Percentiles rank a stretch among this genome's conserved stretches.
These are phyloP conservation scores for Parafenestella ontariensis DNA, from an alignment of 2,329 filamentous ascomycete genomes.

Conservation along the genomic window DNA sequence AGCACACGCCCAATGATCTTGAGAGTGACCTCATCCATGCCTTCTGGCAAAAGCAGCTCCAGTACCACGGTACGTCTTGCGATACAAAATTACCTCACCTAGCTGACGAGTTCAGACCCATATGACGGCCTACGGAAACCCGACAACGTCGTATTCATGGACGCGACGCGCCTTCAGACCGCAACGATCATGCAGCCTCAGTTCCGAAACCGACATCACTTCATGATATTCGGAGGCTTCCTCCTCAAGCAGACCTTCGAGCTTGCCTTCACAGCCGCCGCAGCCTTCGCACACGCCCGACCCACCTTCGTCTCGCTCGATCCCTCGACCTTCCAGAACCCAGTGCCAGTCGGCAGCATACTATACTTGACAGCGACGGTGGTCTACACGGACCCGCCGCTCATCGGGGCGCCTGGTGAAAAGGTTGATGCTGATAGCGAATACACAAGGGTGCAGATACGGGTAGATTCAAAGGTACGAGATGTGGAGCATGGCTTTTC, in stretches of 20 bases:
- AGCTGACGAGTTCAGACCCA: conserved; percentile 53
- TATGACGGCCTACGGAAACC: conserved; percentile 63
- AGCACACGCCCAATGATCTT: conserved; percentile 72
- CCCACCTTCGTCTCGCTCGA: conserved; percentile 77
- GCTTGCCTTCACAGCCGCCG: conserved; percentile 76
- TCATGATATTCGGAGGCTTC: conserved; percentile 81
- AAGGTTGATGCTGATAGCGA: conserved; percentile 41
- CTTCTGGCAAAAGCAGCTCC: conserved; percentile 73
- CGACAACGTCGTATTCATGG: conserved; percentile 67
- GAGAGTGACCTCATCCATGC: conserved; percentile 75
- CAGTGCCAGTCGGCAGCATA: conserved; percentile 76
- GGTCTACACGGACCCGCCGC: conserved; percentile 72
- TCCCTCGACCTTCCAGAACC: conserved; percentile 76
- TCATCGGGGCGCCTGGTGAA: conserved; percentile 51
- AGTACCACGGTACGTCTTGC: conserved; percentile 61
- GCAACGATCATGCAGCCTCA: conserved; percentile 80
- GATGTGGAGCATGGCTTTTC: conserved; percentile 74
- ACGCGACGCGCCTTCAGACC: conserved; percentile 67
- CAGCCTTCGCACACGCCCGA: conserved; percentile 71
- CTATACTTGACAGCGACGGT: conserved; percentile 76
- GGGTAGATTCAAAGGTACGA: conserved; percentile 74
- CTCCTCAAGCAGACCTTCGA: conserved; percentile 78
- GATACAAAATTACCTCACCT: neutral
- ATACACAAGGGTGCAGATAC: conserved; percentile 71
- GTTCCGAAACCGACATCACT: conserved; percentile 72